A percentile compares a stretch with the other conserved stretches of the same genome.
phyloP scores from a whole-genome alignment of 1,139 yeast genomes.

The Hansenula sp. region DNA sequence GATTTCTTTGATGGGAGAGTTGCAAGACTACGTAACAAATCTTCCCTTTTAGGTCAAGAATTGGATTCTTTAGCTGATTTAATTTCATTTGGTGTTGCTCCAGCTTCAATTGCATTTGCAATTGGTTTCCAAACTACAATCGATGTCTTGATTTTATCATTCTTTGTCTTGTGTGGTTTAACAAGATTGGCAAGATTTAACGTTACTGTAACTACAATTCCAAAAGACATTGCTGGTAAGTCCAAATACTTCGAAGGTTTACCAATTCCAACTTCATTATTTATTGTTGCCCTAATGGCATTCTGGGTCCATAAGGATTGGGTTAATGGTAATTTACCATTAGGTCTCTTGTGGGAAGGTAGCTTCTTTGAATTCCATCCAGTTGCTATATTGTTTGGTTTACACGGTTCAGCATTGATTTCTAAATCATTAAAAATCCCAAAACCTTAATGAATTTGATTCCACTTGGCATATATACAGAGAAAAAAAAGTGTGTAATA shows the following conservation, averaged over 20 bases:
- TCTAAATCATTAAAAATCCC: constrained; percentile 89
- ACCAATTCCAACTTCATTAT: constrained; percentile 88
- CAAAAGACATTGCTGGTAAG: constrained; percentile 31
- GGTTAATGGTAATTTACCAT: constrained; percentile 48
- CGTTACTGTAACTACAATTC: constrained; percentile 87
- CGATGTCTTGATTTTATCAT: constrained; percentile 72
- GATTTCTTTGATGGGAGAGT: constrained; percentile 97
- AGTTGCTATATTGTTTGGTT: constrained; percentile 53
- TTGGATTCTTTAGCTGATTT: constrained; percentile 94
- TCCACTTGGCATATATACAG: too few relatives aligned
- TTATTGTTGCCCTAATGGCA: constrained; percentile 72
- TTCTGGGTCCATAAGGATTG: constrained; percentile 46
- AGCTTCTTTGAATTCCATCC: constrained; percentile 73
- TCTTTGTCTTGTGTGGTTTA: constrained; percentile 90
- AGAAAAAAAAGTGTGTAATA: too few relatives aligned
- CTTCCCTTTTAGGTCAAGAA: constrained; percentile 95
- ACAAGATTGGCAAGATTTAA: constrained; percentile 93
- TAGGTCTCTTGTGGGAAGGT: constrained; percentile 54
- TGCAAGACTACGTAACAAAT: constrained; percentile 88
- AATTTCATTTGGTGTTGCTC: constrained; percentile 88
- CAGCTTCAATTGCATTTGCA: constrained; percentile 88
- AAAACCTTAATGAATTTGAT: constrained; percentile 60
- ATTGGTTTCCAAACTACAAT: constrained; percentile 82
- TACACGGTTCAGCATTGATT: constrained; percentile 90
- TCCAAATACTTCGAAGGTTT: constrained; percentile 70